phyloP scores from a whole-genome alignment of 2,329 filamentous ascomycete genomes.

The Meredithiella fracta region DNA sequence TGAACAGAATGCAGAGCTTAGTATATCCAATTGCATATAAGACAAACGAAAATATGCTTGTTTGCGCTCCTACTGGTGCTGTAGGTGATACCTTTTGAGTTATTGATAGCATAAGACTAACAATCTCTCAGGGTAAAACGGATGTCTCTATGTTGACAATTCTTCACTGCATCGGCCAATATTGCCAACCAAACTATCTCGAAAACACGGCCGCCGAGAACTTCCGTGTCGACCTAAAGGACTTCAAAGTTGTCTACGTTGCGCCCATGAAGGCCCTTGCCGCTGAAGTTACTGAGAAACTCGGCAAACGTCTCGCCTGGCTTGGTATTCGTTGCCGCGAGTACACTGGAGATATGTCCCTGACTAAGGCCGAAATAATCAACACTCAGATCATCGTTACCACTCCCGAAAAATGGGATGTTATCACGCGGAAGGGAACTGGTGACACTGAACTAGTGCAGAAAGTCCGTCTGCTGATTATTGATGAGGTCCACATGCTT shows the following conservation, averaged over 20 bases:
- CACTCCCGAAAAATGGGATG: conserved; percentile 98
- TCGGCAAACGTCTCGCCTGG: conserved; percentile 84
- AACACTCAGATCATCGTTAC: conserved; percentile 97
- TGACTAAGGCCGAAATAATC: conserved; percentile 90
- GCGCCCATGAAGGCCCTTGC: conserved; percentile 98
- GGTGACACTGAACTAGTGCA: conserved; percentile 96
- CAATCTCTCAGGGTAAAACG: conserved; percentile 59
- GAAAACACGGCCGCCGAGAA: conserved; percentile 58
- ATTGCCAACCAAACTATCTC: conserved; percentile 62
- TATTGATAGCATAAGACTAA: not conserved
- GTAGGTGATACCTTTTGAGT: conserved; percentile 25
- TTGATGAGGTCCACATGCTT: conserved; percentile 98
- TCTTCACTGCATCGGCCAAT: conserved; percentile 75
- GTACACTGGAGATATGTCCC: conserved; percentile 95
- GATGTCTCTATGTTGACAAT: conserved; percentile 96
- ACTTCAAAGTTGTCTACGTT: conserved; percentile 98
- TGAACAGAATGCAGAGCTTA: conserved; percentile 97
- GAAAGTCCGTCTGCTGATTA: conserved; percentile 88
- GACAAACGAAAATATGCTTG: conserved; percentile 95
- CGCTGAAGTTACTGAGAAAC: conserved; percentile 87
- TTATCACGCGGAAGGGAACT: conserved; percentile 90
- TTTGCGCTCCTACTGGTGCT: conserved; percentile 92
- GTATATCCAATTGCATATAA: conserved; percentile 91
- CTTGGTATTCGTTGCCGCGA: conserved; percentile 83
- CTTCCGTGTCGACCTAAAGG: conserved; percentile 66